phyloP scores from a whole-genome alignment of 2,329 filamentous ascomycete species.

The Exophiala viscosa region DNA sequence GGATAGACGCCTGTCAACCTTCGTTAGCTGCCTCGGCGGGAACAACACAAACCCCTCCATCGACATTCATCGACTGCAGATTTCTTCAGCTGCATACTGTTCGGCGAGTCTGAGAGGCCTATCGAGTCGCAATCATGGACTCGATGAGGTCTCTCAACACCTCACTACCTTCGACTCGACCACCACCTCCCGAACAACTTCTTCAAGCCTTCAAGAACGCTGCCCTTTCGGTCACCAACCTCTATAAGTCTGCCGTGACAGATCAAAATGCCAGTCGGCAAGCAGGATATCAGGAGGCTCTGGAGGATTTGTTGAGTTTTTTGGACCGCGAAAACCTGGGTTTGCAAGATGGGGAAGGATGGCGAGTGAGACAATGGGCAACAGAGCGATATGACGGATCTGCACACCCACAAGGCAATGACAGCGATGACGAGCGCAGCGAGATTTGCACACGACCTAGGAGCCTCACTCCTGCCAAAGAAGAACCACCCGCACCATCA shows the following conservation, averaged over 20 bases:
- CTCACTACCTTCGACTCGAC: slow-evolving; percentile 49
- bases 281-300: slow-evolving; percentile 88
- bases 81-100: not conserved
- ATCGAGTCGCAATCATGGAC: slow-evolving; percentile 47
- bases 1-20: not conserved
- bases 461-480: slow-evolving; percentile 16
- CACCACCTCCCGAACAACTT: slow-evolving; percentile 53
- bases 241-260: slow-evolving; percentile 85
- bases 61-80: not conserved
- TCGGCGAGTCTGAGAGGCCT: not conserved
- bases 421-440: slow-evolving; percentile 44
- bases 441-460: slow-evolving; percentile 33
- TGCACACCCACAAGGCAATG: slow-evolving; percentile 29
- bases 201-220: slow-evolving; percentile 89
- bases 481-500: slow-evolving; percentile 36
- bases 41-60: slow-evolving; percentile 7
- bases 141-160: slow-evolving; percentile 63
- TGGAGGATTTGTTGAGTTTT: slow-evolving; percentile 83
- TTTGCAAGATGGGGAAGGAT: slow-evolving; percentile 72
- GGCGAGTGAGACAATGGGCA: slow-evolving; percentile 60
- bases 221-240: slow-evolving; percentile 87
- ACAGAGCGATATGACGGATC: slow-evolving; percentile 46
- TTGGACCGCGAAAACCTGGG: slow-evolving; percentile 79
- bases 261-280: slow-evolving; percentile 71
- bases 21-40: slow-evolving; percentile 6